These are phyloP conservation scores for Tricholoma saponaceum DNA, from an alignment of 768 basidiomycete species.

Conservation along the genomic window DNA sequence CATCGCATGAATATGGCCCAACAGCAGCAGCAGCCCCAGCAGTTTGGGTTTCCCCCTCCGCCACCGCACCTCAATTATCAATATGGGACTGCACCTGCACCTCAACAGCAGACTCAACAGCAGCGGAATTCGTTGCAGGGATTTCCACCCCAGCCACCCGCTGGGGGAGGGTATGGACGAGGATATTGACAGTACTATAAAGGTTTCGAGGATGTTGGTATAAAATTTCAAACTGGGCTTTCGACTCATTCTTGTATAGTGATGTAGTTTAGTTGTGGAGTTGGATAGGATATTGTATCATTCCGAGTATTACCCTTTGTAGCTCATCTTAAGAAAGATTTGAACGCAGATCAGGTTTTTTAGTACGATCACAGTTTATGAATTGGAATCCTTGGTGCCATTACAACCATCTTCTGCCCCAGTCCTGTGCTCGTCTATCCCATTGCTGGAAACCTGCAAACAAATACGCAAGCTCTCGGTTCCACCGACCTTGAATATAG, in stretches of 20 bases:
- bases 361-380: neutral
- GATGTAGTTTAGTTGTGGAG: neutral
- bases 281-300: neutral
- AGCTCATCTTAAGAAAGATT: neutral
- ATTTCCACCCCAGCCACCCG: neutral
- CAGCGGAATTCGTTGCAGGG: constrained; percentile 4
- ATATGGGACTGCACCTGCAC: constrained; percentile 6
- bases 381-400: constrained; percentile 20
- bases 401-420: constrained; percentile 46
- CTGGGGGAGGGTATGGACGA: neutral
- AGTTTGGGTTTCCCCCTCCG: constrained; percentile 15
- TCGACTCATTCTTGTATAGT: neutral
- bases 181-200: neutral
- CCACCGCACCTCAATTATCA: constrained; percentile 15
- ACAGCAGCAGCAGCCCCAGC: constrained; percentile 9
- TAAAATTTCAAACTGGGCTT: neutral
- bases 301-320: neutral
- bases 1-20: neutral
- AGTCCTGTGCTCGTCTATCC: constrained; percentile 42
- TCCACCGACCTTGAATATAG: constrained; percentile 55
- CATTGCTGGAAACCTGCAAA: constrained; percentile 40
- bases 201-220: neutral
- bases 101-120: constrained; percentile 17
- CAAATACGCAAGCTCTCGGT: constrained; percentile 46
- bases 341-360: neutral